Evolutionary conservation across 345 rosid genomes (phyloP).

Genomic region (Conringia planisiliqua): DNA sequence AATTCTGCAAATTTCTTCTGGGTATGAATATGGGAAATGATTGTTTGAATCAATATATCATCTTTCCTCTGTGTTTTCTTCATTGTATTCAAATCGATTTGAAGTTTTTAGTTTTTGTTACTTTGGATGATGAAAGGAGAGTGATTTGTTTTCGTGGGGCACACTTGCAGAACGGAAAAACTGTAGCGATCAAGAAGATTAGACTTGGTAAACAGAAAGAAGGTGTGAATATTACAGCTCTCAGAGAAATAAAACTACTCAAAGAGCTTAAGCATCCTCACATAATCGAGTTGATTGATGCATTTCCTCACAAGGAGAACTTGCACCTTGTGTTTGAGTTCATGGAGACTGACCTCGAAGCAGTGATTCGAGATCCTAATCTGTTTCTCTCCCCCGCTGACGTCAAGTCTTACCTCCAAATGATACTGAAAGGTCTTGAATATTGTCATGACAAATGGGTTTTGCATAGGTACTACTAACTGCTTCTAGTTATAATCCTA

Average conservation of each 20-base stretch:
- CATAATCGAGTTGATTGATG: slow-evolving; percentile 80
- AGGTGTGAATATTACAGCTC: slow-evolving; percentile 93
- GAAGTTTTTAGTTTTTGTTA: neutral
- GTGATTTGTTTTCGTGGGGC: slow-evolving; percentile 1
- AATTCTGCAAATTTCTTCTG: neutral
- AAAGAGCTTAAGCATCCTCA: slow-evolving; percentile 85
- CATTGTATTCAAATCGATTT: neutral
- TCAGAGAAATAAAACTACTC: slow-evolving; percentile 87
- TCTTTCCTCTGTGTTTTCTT: neutral
- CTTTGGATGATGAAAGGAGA: neutral
- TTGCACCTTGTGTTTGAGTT: slow-evolving; percentile 91
- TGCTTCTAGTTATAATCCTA: neutral
- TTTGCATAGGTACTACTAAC: slow-evolving; percentile 59
- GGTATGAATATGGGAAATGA: neutral
- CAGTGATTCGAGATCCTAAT: slow-evolving; percentile 81
- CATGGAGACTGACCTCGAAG: slow-evolving; percentile 98
- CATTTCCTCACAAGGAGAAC: slow-evolving; percentile 94
- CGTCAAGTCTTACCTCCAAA: slow-evolving; percentile 80
- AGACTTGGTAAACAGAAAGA: slow-evolving; percentile 89
- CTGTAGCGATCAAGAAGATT: slow-evolving; percentile 95
- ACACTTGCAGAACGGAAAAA: slow-evolving; percentile 60
- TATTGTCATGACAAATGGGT: slow-evolving; percentile 89
- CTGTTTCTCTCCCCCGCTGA: slow-evolving; percentile 90
- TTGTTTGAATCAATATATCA: neutral
- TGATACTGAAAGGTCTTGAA: slow-evolving; percentile 83